Evolutionary conservation across 176 grass and related monocot species (phyloP), one percentile per base, ranked within the genome.

Genomic region (Oryza longistaminata): DNA sequence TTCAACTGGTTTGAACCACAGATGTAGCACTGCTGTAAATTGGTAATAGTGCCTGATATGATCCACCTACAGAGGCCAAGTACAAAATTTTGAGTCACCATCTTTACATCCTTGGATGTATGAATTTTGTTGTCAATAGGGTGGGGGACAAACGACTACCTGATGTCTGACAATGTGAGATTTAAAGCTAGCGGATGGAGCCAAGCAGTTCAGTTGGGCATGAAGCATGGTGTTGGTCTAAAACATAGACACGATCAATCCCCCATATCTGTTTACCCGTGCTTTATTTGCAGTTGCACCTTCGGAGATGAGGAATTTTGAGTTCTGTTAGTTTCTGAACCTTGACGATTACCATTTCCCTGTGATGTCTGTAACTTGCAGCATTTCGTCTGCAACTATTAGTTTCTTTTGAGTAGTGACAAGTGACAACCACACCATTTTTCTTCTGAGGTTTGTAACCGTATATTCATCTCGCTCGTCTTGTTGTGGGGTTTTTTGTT

Each of bases 21-120:
- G 39, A 77, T 92, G 70, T 80, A 85, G 78, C 75, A 65, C 25
- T 90, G 85, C 80, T 90, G 85, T 94, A 92, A 82, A 88, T 88
- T 86, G 75, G 72, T 49, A 85, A 75, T 92, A 87, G 82, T 64
- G 64, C 71, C 9, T 65, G 70, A 80, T 87, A 79, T 75, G 67
- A 73, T 92, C 71, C 72, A 87, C 46, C 80, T 67, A 87, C 29
- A 86, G 60, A 9, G 77, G 73, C 40, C 53, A 12, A 76, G 46
- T 53, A 85, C 1, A 64, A 43, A 53, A 52, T 53, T 24, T 22
- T 10, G 78, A 64, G 58, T 85, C 75, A 75, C 69, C 46, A 29
- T 27, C 29, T 75, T 67, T 73, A 12, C 79, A 78, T 89, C 79
- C 79, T 83, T 79, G 2, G 17, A 60, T 82, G 78, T 73, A 85